Conservation (phyloP, 257 asterid species). For the Ilex aquifolium region DNA sequence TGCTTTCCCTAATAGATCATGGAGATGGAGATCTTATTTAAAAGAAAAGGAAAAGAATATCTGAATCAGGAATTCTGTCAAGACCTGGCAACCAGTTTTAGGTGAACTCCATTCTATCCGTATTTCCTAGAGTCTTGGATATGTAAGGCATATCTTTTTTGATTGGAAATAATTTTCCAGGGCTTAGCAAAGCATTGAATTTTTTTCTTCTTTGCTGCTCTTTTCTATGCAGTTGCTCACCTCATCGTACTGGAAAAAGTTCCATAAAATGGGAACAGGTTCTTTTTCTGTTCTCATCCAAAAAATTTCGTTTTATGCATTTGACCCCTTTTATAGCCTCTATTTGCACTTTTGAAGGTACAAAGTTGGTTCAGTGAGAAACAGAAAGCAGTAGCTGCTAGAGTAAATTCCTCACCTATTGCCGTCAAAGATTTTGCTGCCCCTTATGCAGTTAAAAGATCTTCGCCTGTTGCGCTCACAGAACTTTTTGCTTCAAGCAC, state of each 20-base stretch:
- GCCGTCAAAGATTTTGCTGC: slow-evolving; percentile 11
- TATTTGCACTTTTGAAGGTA: slow-evolving; percentile 38
- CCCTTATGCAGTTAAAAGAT: slow-evolving; percentile 12
- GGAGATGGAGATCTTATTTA: slow-evolving; percentile 46
- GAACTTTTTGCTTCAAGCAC: slow-evolving; percentile 18
- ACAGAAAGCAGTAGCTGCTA: slow-evolving; percentile 19
- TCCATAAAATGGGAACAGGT: slow-evolving; percentile 68
- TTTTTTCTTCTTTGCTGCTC: slow-evolving; percentile 3
- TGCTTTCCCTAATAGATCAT: slow-evolving; percentile 35
- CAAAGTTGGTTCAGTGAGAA: slow-evolving; percentile 58
- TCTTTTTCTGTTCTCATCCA: slow-evolving; percentile 2
- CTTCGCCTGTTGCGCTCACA: slow-evolving; percentile 12
- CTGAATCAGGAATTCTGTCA: slow-evolving; percentile 38
- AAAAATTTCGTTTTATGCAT: background rate
- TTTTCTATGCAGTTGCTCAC: slow-evolving; percentile 45
- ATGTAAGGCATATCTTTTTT: no score
- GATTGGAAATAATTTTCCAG: no score
- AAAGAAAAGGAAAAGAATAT: slow-evolving; percentile 34
- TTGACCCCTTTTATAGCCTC: background rate
- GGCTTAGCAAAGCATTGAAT: background rate
- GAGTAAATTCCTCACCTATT: slow-evolving; percentile 18
- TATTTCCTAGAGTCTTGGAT: slow-evolving; percentile 8
- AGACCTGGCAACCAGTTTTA: slow-evolving; percentile 63
- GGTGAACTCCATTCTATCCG: slow-evolving; percentile 31
- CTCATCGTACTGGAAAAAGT: slow-evolving; percentile 43